A percentile compares a stretch with the other conserved stretches of the same genome.
Conservation (phyloP, 2,329 filamentous ascomycete genomes). For the Monosporascus sp. region DNA sequence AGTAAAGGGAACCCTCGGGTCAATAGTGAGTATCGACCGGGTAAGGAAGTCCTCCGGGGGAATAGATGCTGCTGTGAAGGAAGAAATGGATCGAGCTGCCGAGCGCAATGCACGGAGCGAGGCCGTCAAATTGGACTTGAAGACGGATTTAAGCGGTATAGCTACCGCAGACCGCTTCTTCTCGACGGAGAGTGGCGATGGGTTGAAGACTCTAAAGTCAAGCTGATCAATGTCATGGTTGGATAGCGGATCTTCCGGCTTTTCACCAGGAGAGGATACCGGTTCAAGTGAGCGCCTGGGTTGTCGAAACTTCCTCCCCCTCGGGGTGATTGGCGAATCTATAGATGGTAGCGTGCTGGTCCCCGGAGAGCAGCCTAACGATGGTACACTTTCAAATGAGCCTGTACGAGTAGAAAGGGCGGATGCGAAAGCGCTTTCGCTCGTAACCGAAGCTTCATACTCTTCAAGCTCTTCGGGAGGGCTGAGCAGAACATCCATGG, state of each 20-base stretch:
- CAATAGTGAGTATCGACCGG: slow-evolving; percentile 61
- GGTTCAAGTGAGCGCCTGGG: slow-evolving; percentile 48
- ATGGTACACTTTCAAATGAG: slow-evolving; percentile 58
- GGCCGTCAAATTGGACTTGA: slow-evolving; percentile 65
- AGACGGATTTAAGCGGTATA: slow-evolving; percentile 48
- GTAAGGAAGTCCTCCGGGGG: slow-evolving; percentile 63
- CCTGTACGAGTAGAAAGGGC: slow-evolving; percentile 48
- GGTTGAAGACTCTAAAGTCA: slow-evolving; percentile 43
- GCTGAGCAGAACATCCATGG: slow-evolving; percentile 54
- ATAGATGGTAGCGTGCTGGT: slow-evolving; percentile 45
- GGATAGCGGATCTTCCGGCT: slow-evolving; percentile 44
- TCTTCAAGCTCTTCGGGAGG: slow-evolving; percentile 53
- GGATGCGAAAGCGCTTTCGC: slow-evolving; percentile 49
- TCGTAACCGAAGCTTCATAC: slow-evolving; percentile 37
- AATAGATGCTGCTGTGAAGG: slow-evolving; percentile 56
- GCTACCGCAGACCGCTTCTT: slow-evolving; percentile 29
- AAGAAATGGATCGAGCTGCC: slow-evolving; percentile 58
- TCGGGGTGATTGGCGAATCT: slow-evolving; percentile 41
- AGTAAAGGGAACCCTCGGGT: slow-evolving; percentile 60
- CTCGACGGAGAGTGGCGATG: slow-evolving; percentile 18
- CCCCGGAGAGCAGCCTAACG: slow-evolving; percentile 48
- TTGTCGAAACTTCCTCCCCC: slow-evolving; percentile 35
- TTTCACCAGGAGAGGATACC: slow-evolving; percentile 44
- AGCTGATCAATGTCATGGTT: slow-evolving; percentile 37
- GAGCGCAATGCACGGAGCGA: slow-evolving; percentile 59